Evolutionary conservation across 805 yeast species (phyloP), one percentile per base, ranked within the genome.

Genomic region (Saturnispora sekii): DNA sequence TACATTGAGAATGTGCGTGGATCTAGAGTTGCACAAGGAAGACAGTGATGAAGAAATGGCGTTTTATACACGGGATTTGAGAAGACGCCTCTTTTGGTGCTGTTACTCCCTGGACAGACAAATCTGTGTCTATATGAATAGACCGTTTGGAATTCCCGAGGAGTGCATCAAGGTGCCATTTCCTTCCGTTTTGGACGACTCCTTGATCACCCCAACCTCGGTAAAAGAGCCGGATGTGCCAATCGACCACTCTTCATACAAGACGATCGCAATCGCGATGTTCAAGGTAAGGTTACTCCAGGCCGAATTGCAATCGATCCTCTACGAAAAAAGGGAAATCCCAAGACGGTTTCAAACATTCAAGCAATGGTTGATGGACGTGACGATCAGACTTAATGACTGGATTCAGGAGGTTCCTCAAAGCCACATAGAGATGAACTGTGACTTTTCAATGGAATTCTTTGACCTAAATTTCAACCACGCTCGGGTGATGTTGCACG

Each of bases 121-220:
- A 58, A 78, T 86, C 9, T 83, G 95, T 58, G 79, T 88, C 37
- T 87, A 87, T 57, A 66, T 88, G 41, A 94, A 94, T 1, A 70
- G 96, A 33, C 96, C 96, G 0, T 81, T 83, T 51, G 93, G 95
- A 1, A 81, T 88, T 1, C 93, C 95, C 0, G 96, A 88, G 53
- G 88, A 82, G 51, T 72, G 79, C 41, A 76, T 87, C 37, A 72
- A 76, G 42, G 81, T 84, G 2, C 75, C 75, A 35, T 84, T 80
- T 57, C 95, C 95, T 0, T 74, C 83, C 14, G 72, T 71, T 35
- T 62, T 82, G 38, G 96, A 88, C 62, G 96, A 88, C 57, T 72
- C 86, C 1, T 58, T 70, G 33, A 78, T 85, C 10, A 63, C 21
- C 4, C 38, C 32, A 60, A 15, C 43, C 66, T 63, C 32, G 67